Evolutionary conservation across 2,329 filamentous ascomycete genomes (phyloP), one percentile per base, ranked within the genome.

Genomic region (Colletotrichum lindemuthianum): DNA sequence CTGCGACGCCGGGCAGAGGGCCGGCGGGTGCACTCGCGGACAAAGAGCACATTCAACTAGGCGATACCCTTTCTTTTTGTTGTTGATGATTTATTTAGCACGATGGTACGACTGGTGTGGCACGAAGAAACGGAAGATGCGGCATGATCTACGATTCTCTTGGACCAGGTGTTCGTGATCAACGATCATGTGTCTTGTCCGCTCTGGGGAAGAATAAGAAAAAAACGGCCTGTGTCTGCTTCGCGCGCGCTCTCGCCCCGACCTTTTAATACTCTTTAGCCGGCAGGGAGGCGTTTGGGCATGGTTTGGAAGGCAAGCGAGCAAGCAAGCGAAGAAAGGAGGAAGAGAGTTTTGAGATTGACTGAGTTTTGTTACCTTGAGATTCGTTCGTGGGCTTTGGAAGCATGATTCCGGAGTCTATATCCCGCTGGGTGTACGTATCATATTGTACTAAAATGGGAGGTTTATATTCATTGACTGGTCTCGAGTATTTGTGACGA

Each of bases 11-110:
- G 84, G 61, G 79, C 83, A 37, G 85, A 86, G 66, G 79, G 81
- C 47, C 78, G 77, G 53, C 76, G 84, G 66, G 79, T 82, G 53
- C 84, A 87, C 70, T 84, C 84, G 63, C 79, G 85, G 48, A 85
- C 84, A 67, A 88, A 87, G 81, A 88, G 86, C 74, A 85, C 82
- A 77, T 81, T 82, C 70, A 69, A 81, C 68, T 86, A 73, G 34
- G 13, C 44, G 49, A 54, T 50, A 63, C 59, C 51, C 63, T 43
- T 52, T 61, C 53, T 55, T 60, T 55, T 58, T 59, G 58, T 55
- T 59, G 37, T 63, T 59, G 40, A 58, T 50, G 47, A 67, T 59
- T 56, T 48, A 24, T 24, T 4, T 66, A 51, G 55, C 44, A 66
- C 49, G 66, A 59, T 41, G 66, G 54, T 59, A 66, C 53, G 68